Percentiles rank a stretch among this genome's conserved stretches.
phyloP scores from a whole-genome alignment of 2,329 filamentous ascomycete genomes.

The Plenodomus tracheiphilus region DNA sequence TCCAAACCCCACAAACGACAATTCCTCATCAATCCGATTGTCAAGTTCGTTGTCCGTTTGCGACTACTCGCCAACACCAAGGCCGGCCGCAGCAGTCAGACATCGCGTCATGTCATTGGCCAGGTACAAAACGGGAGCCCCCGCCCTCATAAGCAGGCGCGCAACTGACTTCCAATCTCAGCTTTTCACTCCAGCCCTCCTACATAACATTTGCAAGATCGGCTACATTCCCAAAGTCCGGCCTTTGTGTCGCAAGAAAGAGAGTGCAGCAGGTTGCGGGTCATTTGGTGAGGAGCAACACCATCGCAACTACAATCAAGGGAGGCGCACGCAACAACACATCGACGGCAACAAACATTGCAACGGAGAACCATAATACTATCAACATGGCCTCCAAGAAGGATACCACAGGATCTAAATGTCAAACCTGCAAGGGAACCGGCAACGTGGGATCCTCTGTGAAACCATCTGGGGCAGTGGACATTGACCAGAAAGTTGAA shows the following conservation, averaged over 20 bases:
- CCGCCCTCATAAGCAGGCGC: conserved; percentile 3
- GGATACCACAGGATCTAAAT: conserved; percentile 1
- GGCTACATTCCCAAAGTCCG: conserved; percentile 11
- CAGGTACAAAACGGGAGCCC: conserved; percentile 12
- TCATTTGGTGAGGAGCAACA: conserved; percentile 10
- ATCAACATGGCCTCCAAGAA: conserved; percentile 2
- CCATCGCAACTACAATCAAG: conserved; percentile 2
- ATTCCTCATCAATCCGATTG: not conserved
- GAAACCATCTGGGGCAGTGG: not conserved
- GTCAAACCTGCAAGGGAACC: conserved; percentile 9
- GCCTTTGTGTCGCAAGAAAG: conserved; percentile 1
- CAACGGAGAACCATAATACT: not conserved
- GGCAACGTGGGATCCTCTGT: not conserved
- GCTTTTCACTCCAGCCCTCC: conserved; percentile 12
- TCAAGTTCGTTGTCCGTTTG: conserved; percentile 7
- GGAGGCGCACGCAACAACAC: conserved; percentile 4
- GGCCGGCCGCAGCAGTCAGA: not conserved
- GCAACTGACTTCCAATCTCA: conserved; percentile 9
- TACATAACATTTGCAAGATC: conserved; percentile 11
- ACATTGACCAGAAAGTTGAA: conserved; percentile 25
- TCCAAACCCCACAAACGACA: not conserved
- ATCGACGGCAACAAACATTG: not conserved
- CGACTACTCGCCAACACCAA: not conserved
- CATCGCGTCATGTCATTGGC: conserved; percentile 11
- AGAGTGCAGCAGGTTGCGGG: conserved; percentile 6